Base-by-base conservation (phyloP, 2,329 filamentous ascomycete species). In the Xylariaceae sp. region DNA sequence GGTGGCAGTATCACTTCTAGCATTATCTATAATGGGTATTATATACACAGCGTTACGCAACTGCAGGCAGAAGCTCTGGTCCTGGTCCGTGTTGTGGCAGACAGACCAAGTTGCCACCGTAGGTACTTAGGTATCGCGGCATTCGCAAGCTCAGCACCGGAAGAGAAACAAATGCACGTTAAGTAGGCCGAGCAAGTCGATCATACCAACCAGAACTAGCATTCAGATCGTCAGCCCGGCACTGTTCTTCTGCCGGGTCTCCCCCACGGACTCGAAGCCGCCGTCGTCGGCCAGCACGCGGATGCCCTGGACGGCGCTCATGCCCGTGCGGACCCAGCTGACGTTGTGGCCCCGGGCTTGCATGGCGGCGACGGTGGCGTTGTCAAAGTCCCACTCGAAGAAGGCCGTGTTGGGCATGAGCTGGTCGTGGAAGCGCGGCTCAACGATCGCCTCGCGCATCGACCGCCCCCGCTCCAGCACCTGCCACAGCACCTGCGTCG, bases 351-450 rank as follows among this genome's bases (percentile, higher is more conserved):
- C 83, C 32, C 70, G 64, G 2, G 59, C 59, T 32, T 60, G 58
- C 71, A 94, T 70, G 40, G 71, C 80, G 2, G 65, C 72, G 5
- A 77, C 74, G 0, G 78, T 83, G 2, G 47, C 52, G 41, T 81
- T 80, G 45, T 84, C 70, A 45, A 83, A 93, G 0, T 57, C 57
- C 19, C 74, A 75, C 59, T 94, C 87, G 33, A 92, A 79, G 0
- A 62, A 63, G 2, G 79, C 70, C 31, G 61, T 59, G 46, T 87
- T 80, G 0, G 87, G 88, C 33, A 87, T 65, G 8, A 94, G 64
- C 60, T 94, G 88, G 52, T 94, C 85, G 51, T 94, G 88, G 15
- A 93, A 61, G 7, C 88, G 67, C 0, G 83, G 83, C 48, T 71
- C 58, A 0, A 64, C 66, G 11, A 93, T 65, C 1, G 85, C 82